A percentile compares a stretch with the other conserved stretches of the same genome.
Evolutionary conservation across 306 rosid species (phyloP).

Genomic region (Acmispon strigosus): DNA sequence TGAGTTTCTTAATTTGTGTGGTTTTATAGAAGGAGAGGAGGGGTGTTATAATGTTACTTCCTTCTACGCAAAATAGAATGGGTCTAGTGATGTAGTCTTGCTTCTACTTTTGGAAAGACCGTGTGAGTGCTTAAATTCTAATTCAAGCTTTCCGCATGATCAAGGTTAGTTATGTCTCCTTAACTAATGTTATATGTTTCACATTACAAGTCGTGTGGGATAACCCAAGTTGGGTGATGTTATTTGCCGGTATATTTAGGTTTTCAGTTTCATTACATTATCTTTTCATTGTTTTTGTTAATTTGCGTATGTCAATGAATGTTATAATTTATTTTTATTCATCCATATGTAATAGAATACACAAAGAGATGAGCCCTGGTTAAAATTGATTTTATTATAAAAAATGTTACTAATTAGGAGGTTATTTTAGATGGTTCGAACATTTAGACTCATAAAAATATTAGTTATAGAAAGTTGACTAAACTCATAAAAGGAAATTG

Average conservation of each 20-base stretch:
- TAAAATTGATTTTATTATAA: too few species aligned
- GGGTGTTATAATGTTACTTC: not conserved
- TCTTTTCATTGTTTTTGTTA: not conserved
- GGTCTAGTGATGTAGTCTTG: not conserved
- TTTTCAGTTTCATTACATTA: not conserved
- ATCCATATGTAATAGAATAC: too few species aligned
- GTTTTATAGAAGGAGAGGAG: conserved; percentile 9
- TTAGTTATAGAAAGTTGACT: too few species aligned
- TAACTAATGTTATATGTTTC: too few species aligned
- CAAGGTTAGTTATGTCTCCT: too few species aligned
- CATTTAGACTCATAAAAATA: too few species aligned
- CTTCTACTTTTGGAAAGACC: conserved; percentile 18
- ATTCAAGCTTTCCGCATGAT: not conserved
- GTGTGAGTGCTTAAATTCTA: conserved; percentile 24
- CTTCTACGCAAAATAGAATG: conserved; percentile 33
- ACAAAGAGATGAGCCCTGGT: too few species aligned
- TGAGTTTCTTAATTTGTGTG: too few species aligned
- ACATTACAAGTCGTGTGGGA: not conserved
- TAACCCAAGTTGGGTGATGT: not conserved
- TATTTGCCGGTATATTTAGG: not conserved
- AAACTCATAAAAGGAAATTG: too few species aligned
- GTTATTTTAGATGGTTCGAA: too few species aligned
- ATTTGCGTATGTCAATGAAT: not conserved
- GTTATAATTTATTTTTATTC: not conserved
- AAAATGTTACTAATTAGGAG: too few species aligned